Conservation (phyloP, 2,329 filamentous ascomycete species). For the Beauveria bassiana region DNA sequence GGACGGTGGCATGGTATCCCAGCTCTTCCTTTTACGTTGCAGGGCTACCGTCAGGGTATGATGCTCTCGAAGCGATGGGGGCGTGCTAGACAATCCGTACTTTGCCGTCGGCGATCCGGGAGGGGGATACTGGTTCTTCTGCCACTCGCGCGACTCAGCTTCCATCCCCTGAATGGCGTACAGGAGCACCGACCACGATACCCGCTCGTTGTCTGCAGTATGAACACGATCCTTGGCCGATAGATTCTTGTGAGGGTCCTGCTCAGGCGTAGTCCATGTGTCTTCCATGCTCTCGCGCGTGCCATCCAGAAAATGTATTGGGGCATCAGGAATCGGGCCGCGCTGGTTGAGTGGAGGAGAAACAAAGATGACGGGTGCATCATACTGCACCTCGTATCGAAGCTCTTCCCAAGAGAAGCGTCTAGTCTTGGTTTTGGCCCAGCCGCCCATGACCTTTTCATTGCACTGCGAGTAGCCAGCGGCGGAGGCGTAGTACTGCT, state of each 20-base stretch:
- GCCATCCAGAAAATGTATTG: slow-evolving; percentile 33
- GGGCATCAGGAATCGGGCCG: slow-evolving; percentile 26
- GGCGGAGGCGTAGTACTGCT: slow-evolving; percentile 43
- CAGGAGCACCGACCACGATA: slow-evolving; percentile 46
- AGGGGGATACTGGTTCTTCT: slow-evolving; percentile 26
- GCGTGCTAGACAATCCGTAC: slow-evolving; percentile 17
- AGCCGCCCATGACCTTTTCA: slow-evolving; percentile 39
- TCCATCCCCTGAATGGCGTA: slow-evolving; percentile 44
- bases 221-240: slow-evolving; percentile 32
- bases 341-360: slow-evolving; percentile 32
- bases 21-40: slow-evolving; percentile 39
- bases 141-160: slow-evolving; percentile 38
- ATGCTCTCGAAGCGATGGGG: slow-evolving; percentile 19
- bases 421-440: slow-evolving; percentile 34
- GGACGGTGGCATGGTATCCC: slow-evolving; percentile 43
- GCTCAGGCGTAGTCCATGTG: slow-evolving; percentile 25
- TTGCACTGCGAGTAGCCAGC: slow-evolving; percentile 42
- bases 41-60: slow-evolving; percentile 39
- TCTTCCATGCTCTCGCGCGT: slow-evolving; percentile 26
- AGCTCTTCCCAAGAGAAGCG: slow-evolving; percentile 35
- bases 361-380: slow-evolving; percentile 44
- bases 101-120: slow-evolving; percentile 13
- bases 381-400: slow-evolving; percentile 42
- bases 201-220: slow-evolving; percentile 49
- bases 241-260: slow-evolving; percentile 22